Percentiles rank a stretch among this genome's conserved stretches.
These are phyloP conservation scores for Fomitopsis serialis DNA, from an alignment of 768 basidiomycete genomes.

Conservation along the genomic window DNA sequence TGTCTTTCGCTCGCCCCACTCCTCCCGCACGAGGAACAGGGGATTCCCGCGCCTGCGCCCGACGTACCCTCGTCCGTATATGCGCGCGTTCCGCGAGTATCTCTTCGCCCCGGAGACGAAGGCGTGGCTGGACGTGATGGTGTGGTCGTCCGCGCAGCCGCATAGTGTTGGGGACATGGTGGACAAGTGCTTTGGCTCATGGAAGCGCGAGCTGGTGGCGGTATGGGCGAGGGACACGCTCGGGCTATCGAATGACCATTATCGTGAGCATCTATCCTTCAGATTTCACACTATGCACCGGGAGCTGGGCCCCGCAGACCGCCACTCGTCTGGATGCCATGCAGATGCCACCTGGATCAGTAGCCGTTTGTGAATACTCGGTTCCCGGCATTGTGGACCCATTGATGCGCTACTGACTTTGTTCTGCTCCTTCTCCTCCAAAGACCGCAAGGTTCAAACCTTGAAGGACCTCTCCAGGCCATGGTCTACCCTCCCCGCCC, in stretches of 20 bases:
- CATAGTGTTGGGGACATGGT: slow-evolving; percentile 78
- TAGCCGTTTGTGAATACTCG: too few relatives aligned
- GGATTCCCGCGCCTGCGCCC: slow-evolving; percentile 27
- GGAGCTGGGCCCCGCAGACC: background rate
- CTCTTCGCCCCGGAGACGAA: slow-evolving; percentile 56
- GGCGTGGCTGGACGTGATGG: slow-evolving; percentile 76
- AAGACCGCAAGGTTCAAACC: slow-evolving; percentile 40
- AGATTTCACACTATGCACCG: background rate
- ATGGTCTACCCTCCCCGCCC: slow-evolving; percentile 43
- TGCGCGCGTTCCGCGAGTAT: slow-evolving; percentile 55
- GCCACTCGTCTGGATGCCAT: background rate
- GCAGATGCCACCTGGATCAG: background rate
- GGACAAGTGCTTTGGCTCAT: slow-evolving; percentile 45
- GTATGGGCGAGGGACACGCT: slow-evolving; percentile 81
- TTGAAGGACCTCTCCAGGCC: slow-evolving; percentile 72
- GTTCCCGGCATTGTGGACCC: too few relatives aligned
- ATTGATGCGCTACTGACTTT: background rate
- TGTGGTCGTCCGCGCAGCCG: slow-evolving; percentile 86
- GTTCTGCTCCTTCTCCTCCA: background rate
- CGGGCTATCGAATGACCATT: slow-evolving; percentile 55
- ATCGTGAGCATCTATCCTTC: slow-evolving; percentile 47
- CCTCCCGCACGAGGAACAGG: background rate
- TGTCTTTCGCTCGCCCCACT: slow-evolving; percentile 49
- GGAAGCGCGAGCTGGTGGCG: slow-evolving; percentile 41
- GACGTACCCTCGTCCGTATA: slow-evolving; percentile 61